Base-by-base conservation (phyloP, 2,329 filamentous ascomycete species). In the Metarhizium rileyi region DNA sequence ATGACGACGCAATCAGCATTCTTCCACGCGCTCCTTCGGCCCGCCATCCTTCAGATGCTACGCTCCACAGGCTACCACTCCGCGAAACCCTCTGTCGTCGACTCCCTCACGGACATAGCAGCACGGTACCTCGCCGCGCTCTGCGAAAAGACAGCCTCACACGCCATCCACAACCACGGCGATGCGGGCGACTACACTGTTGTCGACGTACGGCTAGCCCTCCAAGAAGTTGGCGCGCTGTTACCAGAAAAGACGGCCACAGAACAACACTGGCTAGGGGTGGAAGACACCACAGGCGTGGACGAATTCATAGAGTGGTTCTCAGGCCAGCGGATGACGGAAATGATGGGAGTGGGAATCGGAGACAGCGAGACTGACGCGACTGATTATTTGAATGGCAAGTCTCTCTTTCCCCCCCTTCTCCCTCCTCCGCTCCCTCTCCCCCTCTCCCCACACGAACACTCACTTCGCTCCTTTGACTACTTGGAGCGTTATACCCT, bases 51-150 rank as follows among this genome's bases (percentile, higher is more conserved):
- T 51, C 90, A 96, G 68, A 91, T 95, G 60, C 81, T 97, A 47
- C 89, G 91, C 62, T 88, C 90, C 27, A 85, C 89, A 23, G 91
- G 91, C 63, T 97, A 94, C 70, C 87, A 94, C 65, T 77, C 84
- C 40, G 87, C 89, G 46, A 83, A 83, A 49, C 84, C 88, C 2
- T 84, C 85, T 3, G 90, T 94, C 6, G 75, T 96, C 50, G 90
- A 97, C 69, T 84, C 87, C 9, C 67, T 96, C n/a, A 87, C 89
- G 14, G 90, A 96, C 66, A 76, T 97, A 7, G 84, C 89, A 0
- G 86, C 84, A 41, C 83, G 87, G 56, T 95, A 96, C 67, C 72
- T 97, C 51, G 72, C 81, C 22, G 71, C 87, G 3, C 80, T 96
- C 20, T 87, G 87, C 54, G 78, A 83, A 53, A 77, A 80, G 33